These are phyloP conservation scores for Dioscorea zingiberensis DNA, from an alignment of 106 monocot genomes.

Conservation along the genomic window DNA sequence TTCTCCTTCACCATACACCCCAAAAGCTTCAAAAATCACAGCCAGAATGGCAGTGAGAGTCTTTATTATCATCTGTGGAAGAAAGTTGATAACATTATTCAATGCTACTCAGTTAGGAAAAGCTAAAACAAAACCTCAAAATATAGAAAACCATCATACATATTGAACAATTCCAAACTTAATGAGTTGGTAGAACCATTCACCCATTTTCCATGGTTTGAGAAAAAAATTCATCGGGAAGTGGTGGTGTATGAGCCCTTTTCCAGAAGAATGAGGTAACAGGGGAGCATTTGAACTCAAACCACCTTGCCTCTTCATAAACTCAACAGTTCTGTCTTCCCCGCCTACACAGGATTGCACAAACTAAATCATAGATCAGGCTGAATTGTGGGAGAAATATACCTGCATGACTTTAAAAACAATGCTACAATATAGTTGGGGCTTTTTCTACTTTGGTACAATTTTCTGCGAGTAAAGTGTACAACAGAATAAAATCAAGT, in stretches of 20 bases:
- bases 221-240: conserved; percentile 80
- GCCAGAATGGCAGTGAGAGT: conserved; percentile 59
- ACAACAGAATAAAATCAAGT: too few relatives aligned
- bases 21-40: conserved; percentile 73
- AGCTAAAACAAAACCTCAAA: not conserved
- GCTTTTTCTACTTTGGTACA: too few relatives aligned
- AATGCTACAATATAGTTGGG: too few relatives aligned
- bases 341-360: conserved; percentile 50
- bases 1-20: conserved; percentile 82
- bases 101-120: not conserved
- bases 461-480: too few relatives aligned
- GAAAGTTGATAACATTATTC: not conserved
- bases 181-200: conserved; percentile 66
- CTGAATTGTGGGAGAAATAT: too few relatives aligned
- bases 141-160: conserved; percentile 36
- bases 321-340: conserved; percentile 85
- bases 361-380: too few relatives aligned
- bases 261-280: conserved; percentile 36
- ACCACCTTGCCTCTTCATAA: conserved; percentile 78
- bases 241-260: conserved; percentile 78
- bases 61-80: conserved; percentile 89
- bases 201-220: conserved; percentile 83
- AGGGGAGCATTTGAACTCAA: conserved; percentile 52
- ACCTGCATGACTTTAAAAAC: too few relatives aligned
- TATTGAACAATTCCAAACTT: conserved; percentile 97